Evolutionary conservation across 306 rosid species (phyloP).

Genomic region (Elaeagnus macrophylla): DNA sequence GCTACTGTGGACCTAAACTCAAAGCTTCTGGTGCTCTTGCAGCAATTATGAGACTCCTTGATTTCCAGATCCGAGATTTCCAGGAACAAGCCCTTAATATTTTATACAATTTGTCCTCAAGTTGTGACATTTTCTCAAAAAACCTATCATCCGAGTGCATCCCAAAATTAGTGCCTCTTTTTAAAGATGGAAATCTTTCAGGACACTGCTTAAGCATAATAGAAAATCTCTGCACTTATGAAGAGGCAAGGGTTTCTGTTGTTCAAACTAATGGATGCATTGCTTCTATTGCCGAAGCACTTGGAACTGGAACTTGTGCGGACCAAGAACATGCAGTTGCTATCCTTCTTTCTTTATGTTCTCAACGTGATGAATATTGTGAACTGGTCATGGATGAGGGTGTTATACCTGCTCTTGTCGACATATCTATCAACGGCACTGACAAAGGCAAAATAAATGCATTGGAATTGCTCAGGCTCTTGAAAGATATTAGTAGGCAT

Average conservation of each 20-base stretch:
- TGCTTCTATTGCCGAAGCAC: slow-evolving; percentile 44
- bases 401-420: slow-evolving; percentile 38
- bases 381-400: slow-evolving; percentile 47
- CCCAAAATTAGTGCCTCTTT: slow-evolving; percentile 53
- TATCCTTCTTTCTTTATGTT: slow-evolving; percentile 63
- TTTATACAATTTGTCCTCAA: slow-evolving; percentile 45
- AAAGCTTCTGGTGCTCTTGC: slow-evolving; percentile 42
- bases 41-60: slow-evolving; percentile 39
- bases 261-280: slow-evolving; percentile 74
- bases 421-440: slow-evolving; percentile 56
- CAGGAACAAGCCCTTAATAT: slow-evolving; percentile 45
- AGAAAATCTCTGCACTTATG: slow-evolving; percentile 49
- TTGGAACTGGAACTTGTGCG: slow-evolving; percentile 42
- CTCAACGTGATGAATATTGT: slow-evolving; percentile 51
- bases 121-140: slow-evolving; percentile 30
- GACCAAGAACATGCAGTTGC: slow-evolving; percentile 68
- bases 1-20: slow-evolving; percentile 29
- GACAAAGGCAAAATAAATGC: slow-evolving; percentile 52
- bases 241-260: slow-evolving; percentile 46
- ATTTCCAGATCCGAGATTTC: slow-evolving; percentile 35
- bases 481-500: slow-evolving; percentile 26
- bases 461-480: slow-evolving; percentile 47
- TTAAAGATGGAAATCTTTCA: slow-evolving; percentile 24
- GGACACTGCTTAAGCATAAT: slow-evolving; percentile 46
- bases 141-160: slow-evolving; percentile 47